Evolutionary conservation across 768 basidiomycete species (phyloP), one percentile per base, ranked within the genome.

Genomic region (Podaxis sp.): DNA sequence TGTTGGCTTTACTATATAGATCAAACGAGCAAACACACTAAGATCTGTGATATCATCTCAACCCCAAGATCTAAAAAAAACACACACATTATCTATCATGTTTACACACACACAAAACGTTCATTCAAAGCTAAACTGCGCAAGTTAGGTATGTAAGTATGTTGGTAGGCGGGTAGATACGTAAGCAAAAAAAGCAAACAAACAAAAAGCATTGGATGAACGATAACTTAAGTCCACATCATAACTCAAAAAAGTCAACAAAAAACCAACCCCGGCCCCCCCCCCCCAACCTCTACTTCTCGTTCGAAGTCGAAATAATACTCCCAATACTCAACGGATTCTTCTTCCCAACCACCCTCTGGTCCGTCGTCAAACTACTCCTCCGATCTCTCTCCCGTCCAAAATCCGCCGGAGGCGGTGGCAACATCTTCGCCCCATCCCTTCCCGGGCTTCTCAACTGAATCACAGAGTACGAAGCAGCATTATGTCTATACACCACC

Each of bases 321-420:
- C 85, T 88, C 59, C 85, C 86, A 65, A 89, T 89, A 66, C 86
- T 88, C 74, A 89, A 68, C 59, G 80, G 82, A 66, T 87, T 89
- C 74, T 85, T 89, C 80, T 87, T 89, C 59, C 67, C 66, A 46
- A 58, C 53, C 0, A 63, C 69, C 51, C 68, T 63, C 61, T 62
- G 66, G 51, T 64, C 59, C n/a, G n/a, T 33, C 55, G 47, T 53
- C 59, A 55, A 15, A 49, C 60, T 60, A 47, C 67, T 33, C 38
- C 68, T 65, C 29, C 57, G 56, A 65, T 67, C 40, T 54, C 69
- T 63, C 40, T 69, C 66, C 57, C 67, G 61, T 38, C 66, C 65
- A 53, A 70, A 60, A 47, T 70, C 68, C 50, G 29, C 29, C 29
- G 71, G 25, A 29, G 68, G 57, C 29, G 38, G 52, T 9, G 59